Evolutionary conservation across 768 basidiomycete species (phyloP).

Genomic region (Mycena alexandri): DNA sequence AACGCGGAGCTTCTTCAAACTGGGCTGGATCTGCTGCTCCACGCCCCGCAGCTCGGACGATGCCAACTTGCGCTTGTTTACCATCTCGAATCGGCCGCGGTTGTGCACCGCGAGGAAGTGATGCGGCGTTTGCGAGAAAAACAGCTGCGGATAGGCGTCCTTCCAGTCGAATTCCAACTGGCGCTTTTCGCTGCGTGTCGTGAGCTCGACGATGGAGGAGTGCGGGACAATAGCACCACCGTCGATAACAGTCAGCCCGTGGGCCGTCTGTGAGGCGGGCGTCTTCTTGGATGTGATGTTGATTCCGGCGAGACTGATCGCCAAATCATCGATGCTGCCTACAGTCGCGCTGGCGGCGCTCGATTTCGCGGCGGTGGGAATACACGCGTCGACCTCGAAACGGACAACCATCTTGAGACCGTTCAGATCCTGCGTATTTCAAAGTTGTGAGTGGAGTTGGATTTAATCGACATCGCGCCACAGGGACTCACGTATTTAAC

Average conservation of each 20-base stretch:
- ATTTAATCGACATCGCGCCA: not conserved
- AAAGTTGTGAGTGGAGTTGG: constrained; percentile 14
- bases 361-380: constrained; percentile 44
- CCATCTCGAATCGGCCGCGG: constrained; percentile 62
- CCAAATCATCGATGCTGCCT: constrained; percentile 52
- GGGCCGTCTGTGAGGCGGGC: constrained; percentile 30
- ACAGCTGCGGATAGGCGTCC: constrained; percentile 74
- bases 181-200: constrained; percentile 54
- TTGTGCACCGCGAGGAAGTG: constrained; percentile 72
- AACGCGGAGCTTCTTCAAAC: constrained; percentile 54
- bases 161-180: constrained; percentile 61
- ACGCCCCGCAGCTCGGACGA: constrained; percentile 52
- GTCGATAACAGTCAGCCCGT: constrained; percentile 41
- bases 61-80: constrained; percentile 61
- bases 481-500: constrained; percentile 67
- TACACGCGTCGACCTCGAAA: constrained; percentile 68
- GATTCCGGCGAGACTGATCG: constrained; percentile 48
- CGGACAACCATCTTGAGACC: constrained; percentile 70
- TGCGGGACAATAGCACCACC: constrained; percentile 53
- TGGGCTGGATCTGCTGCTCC: constrained; percentile 49
- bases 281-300: constrained; percentile 40
- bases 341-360: constrained; percentile 3
- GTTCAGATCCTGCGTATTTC: constrained; percentile 61
- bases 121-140: constrained; percentile 75
- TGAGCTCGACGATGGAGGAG: constrained; percentile 59